phyloP scores from a whole-genome alignment of 192 early-diverging fungal species.

The Obelidium mucronatum region DNA sequence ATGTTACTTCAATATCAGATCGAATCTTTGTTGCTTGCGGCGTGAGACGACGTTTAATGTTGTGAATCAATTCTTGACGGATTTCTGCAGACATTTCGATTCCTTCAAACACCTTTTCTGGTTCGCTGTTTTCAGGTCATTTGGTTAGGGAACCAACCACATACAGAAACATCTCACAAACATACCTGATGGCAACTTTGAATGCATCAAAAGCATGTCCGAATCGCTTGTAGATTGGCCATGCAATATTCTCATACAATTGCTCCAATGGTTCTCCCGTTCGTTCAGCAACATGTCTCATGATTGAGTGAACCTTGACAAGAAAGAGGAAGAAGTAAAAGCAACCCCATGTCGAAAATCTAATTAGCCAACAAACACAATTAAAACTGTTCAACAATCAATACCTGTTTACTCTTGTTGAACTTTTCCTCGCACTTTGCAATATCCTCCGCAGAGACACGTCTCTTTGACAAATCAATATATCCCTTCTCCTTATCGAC shows the following conservation, averaged over 20 bases:
- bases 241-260: constrained; percentile 83
- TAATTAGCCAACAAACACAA: background rate
- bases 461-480: constrained; percentile 97
- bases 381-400: background rate
- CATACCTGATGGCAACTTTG: constrained; percentile 87
- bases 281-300: constrained; percentile 90
- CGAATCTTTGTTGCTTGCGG: constrained; percentile 97
- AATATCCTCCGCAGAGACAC: constrained; percentile 88
- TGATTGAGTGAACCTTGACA: constrained; percentile 73
- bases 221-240: constrained; percentile 96
- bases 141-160: constrained; percentile 9
- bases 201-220: constrained; percentile 98
- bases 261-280: constrained; percentile 80
- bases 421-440: constrained; percentile 91
- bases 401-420: constrained; percentile 89
- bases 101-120: constrained; percentile 85
- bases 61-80: constrained; percentile 76
- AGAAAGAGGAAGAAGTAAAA: constrained; percentile 22
- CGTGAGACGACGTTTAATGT: constrained; percentile 90
- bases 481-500: constrained; percentile 99
- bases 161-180: background rate
- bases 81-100: constrained; percentile 70
- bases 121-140: constrained; percentile 63
- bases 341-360: constrained; percentile 13
- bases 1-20: constrained; percentile 92